Conservation (phyloP, 2,329 filamentous ascomycete species). For the Verticillium klebahnii region DNA sequence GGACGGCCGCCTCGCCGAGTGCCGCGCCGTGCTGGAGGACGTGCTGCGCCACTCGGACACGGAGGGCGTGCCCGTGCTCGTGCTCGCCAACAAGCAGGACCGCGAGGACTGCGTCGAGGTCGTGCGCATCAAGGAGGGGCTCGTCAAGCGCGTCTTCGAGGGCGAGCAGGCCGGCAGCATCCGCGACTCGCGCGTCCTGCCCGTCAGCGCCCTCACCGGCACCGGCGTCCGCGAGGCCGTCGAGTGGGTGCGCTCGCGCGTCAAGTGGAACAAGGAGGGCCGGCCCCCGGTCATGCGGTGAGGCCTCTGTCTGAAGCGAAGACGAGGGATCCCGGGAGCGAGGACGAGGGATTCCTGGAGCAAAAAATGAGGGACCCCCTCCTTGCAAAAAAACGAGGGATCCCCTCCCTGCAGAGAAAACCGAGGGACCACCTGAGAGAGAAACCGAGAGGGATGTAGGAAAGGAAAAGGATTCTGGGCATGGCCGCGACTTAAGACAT, state of each 20-base stretch:
- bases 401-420: too few species aligned
- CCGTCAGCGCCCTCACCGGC: slow-evolving; percentile 83
- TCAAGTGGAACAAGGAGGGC: slow-evolving; percentile 95
- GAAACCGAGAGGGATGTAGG: too few species aligned
- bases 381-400: too few species aligned
- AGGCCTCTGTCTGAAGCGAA: too few species aligned
- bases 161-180: slow-evolving; percentile 83
- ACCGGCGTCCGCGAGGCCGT: slow-evolving; percentile 89
- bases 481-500: not conserved
- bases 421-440: too few species aligned
- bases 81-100: slow-evolving; percentile 97
- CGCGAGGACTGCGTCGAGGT: slow-evolving; percentile 97
- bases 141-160: slow-evolving; percentile 94
- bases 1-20: slow-evolving; percentile 73
- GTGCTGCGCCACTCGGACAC: slow-evolving; percentile 85
- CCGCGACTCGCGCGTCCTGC: slow-evolving; percentile 84
- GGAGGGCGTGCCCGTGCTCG: slow-evolving; percentile 84
- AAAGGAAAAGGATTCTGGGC: too few species aligned
- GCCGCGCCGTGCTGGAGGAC: slow-evolving; percentile 81
- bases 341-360: too few species aligned
- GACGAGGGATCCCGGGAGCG: slow-evolving; percentile 14
- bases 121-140: slow-evolving; percentile 91
- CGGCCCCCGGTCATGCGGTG: slow-evolving; percentile 90
- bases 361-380: too few species aligned
- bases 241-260: slow-evolving; percentile 90